Evolutionary conservation across 352 stramenopile species (phyloP).

Genomic region (Globisporangium cylindrosporum): DNA sequence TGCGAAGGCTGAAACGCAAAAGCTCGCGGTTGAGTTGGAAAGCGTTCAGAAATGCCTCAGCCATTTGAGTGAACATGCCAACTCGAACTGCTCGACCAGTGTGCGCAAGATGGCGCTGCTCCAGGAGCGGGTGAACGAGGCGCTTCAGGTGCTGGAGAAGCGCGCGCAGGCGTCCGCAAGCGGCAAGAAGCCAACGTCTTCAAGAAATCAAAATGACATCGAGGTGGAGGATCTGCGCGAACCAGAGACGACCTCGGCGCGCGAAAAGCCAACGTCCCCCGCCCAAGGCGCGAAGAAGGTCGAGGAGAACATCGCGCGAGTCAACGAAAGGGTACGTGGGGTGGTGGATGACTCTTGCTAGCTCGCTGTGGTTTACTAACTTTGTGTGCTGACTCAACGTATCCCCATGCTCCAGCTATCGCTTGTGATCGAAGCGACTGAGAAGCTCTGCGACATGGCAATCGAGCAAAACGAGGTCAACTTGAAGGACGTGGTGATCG

Average conservation of each 20-base stretch:
- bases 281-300: slow-evolving; percentile 48
- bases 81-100: slow-evolving; percentile 49
- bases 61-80: slow-evolving; percentile 51
- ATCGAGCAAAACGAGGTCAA: slow-evolving; percentile 75
- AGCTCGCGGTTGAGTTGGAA: slow-evolving; percentile 72
- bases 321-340: slow-evolving; percentile 56
- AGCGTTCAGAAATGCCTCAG: slow-evolving; percentile 59
- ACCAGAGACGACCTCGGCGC: slow-evolving; percentile 31
- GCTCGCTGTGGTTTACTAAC: background rate
- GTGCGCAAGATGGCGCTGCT: slow-evolving; percentile 59
- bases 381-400: background rate
- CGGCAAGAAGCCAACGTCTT: slow-evolving; percentile 23
- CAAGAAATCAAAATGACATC: slow-evolving; percentile 26
- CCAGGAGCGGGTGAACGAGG: slow-evolving; percentile 67
- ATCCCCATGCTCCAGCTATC: slow-evolving; percentile 30
- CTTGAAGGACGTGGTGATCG: slow-evolving; percentile 68
- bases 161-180: slow-evolving; percentile 26
- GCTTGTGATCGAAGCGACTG: slow-evolving; percentile 52
- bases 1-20: slow-evolving; percentile 80
- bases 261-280: slow-evolving; percentile 35
- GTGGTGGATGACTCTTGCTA: background rate
- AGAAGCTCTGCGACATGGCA: slow-evolving; percentile 70
- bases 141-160: slow-evolving; percentile 66
- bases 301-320: slow-evolving; percentile 62
- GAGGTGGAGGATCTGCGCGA: slow-evolving; percentile 52